Evolutionary conservation across 257 asterid genomes (phyloP), one percentile per base, ranked within the genome.

Genomic region (Jaltomata sinuosa): DNA sequence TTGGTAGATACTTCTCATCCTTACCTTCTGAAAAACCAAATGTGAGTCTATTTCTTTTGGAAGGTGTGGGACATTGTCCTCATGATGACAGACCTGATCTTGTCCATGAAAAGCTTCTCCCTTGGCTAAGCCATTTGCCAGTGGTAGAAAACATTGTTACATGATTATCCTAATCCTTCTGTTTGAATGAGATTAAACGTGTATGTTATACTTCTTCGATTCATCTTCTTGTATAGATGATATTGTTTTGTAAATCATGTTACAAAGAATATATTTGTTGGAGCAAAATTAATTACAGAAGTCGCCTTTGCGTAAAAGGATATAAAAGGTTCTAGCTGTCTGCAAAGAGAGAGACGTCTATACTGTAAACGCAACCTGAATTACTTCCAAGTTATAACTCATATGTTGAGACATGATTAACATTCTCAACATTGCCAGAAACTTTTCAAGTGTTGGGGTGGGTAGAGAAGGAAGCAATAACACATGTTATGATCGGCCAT

Each of bases 51-150:
- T 92, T 78, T 78, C 87, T 94, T 84, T 80, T 96, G 87, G 91
- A 91, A 87, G 98, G 97, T 18, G 98, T 94, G 16, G 98, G 99
- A 11, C 99, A 96, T 88, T 96, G 99, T 79, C 99, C 99, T 76
- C 99, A 96, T 40, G 99, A 94, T 83, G 99, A 94, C 77, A 85
- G 97, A 87, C 98, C 99, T 0, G 97, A 94, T n/a, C 86, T 93
- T 88, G 99, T 96, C 65, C 98, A 94, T 82, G 92, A 88, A 21
- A 92, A 89, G 84, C 68, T 96, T 83, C 98, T 96, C 81, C 98
- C 98, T 65, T 96, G 99, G 99, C 92, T 96, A 79, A 89, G 89
- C 68, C 83, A 85, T 67, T 89, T 94, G 64, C 90, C 94, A 3
- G 74, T 47, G 80, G 53, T 83, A 16, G 85, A 76, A 82, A 27